These are phyloP conservation scores for Euclidium syriacum DNA, from an alignment of 345 rosid genomes.

Conservation along the genomic window DNA sequence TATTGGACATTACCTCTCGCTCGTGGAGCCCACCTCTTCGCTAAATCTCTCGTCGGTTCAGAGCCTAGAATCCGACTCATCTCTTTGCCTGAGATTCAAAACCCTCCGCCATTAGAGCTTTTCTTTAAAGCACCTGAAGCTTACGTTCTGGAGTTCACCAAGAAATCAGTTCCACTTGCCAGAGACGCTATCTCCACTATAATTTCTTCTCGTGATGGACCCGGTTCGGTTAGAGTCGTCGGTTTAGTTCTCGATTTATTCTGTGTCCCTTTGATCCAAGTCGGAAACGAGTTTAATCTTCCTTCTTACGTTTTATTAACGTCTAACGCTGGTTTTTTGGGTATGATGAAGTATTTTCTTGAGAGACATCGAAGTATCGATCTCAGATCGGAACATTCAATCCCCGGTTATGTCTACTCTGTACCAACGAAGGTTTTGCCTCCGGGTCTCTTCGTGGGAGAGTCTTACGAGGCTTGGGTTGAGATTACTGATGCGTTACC, in stretches of 20 bases:
- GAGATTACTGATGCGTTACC: conserved; percentile 28
- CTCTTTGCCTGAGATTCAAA: neutral
- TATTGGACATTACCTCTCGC: neutral
- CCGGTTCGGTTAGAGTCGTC: conserved; percentile 9
- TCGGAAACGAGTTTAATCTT: conserved; percentile 25
- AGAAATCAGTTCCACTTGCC: neutral
- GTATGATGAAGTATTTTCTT: conserved; percentile 24
- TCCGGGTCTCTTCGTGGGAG: conserved; percentile 5
- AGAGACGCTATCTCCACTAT: neutral
- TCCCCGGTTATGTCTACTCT: conserved; percentile 29
- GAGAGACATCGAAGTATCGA: conserved; percentile 14
- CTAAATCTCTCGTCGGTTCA: neutral
- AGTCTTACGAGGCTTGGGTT: conserved; percentile 12
- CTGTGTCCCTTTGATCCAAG: conserved; percentile 31
- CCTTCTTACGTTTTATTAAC: conserved; percentile 40
- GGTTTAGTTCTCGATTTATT: conserved; percentile 37
- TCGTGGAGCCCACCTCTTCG: neutral
- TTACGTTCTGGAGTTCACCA: neutral
- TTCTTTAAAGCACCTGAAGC: neutral
- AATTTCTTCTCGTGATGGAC: neutral
- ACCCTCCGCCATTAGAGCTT: too few species aligned
- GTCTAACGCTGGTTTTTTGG: conserved; percentile 25
- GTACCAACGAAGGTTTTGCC: conserved; percentile 30
- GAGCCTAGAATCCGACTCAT: neutral
- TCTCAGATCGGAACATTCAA: neutral